These are phyloP conservation scores for Crucibulum laeve DNA, from an alignment of 768 basidiomycete genomes.

Conservation along the genomic window DNA sequence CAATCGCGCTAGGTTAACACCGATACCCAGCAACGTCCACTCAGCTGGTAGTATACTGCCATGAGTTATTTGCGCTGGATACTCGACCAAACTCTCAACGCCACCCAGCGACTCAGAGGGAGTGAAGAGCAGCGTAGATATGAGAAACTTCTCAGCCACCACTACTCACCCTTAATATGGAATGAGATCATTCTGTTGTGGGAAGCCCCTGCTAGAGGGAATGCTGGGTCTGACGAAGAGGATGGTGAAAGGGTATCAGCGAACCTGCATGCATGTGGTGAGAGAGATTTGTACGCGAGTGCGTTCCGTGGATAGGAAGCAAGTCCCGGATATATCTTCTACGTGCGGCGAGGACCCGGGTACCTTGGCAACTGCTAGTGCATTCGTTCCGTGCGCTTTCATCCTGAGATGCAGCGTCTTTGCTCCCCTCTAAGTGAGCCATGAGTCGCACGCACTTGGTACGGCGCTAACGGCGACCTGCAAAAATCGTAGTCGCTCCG, in stretches of 20 bases:
- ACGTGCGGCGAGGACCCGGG: conserved; percentile 56
- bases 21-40: conserved; percentile 69
- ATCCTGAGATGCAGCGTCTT: conserved; percentile 91
- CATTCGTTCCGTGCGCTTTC: conserved; percentile 83
- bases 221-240: too few relatives aligned
- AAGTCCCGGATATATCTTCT: conserved; percentile 82
- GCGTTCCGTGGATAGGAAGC: conserved; percentile 59
- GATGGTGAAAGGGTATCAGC: conserved; percentile 31
- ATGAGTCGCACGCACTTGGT: conserved; percentile 82
- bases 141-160: conserved; percentile 70
- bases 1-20: conserved; percentile 70
- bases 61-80: conserved; percentile 89
- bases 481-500: conserved; percentile 69
- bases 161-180: conserved; percentile 48
- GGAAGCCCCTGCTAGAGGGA: conserved; percentile 58
- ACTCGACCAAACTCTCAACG: conserved; percentile 86
- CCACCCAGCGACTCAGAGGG: conserved; percentile 91
- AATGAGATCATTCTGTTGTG: conserved; percentile 90
- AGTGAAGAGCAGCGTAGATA: conserved; percentile 60
- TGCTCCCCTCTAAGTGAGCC: conserved; percentile 85
- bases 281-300: conserved; percentile 57
- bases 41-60: conserved; percentile 67
- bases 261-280: conserved; percentile 67
- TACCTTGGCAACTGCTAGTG: conserved; percentile 65
- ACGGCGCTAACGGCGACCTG: conserved; percentile 88